A percentile compares a stretch with the other conserved stretches of the same genome.
Conservation (phyloP, 2,329 filamentous ascomycete genomes). For the Metarhizium guizhouense region DNA sequence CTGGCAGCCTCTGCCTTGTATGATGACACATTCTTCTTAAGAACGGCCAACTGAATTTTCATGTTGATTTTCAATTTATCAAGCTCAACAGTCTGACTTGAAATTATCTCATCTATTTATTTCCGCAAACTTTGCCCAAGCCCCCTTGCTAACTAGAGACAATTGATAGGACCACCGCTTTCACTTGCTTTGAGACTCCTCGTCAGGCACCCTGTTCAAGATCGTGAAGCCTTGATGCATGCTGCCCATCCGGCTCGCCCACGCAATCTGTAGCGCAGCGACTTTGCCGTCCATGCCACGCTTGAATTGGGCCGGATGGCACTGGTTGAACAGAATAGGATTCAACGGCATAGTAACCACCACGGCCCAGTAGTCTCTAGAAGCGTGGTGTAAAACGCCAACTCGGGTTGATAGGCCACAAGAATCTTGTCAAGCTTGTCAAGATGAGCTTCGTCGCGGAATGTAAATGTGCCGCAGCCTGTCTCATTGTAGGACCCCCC, state of each 20-base stretch:
- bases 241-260: not conserved
- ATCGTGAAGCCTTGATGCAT: constrained; percentile 9
- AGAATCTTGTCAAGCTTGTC: constrained; percentile 11
- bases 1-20: constrained; percentile 8
- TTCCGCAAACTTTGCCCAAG: constrained; percentile 1
- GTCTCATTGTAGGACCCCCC: too few species aligned
- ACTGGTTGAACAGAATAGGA: not conserved
- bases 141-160: constrained; percentile 11
- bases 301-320: not conserved
- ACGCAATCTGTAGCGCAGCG: not conserved
- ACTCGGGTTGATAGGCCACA: constrained; percentile 13
- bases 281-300: not conserved
- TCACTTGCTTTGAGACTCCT: not conserved
- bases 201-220: constrained; percentile 7
- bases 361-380: constrained; percentile 17
- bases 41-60: constrained; percentile 57
- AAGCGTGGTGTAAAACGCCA: constrained; percentile 17
- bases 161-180: constrained; percentile 5
- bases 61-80: constrained; percentile 50
- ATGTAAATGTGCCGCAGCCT: too few species aligned
- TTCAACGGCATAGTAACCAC: not conserved
- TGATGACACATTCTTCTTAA: constrained; percentile 53
- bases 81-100: constrained; percentile 57
- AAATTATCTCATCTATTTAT: not conserved
- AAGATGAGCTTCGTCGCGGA: not conserved